Evolutionary conservation across 176 grass and related monocot genomes (phyloP), one percentile per base, ranked within the genome.

Genomic region (Lolium rigidum): DNA sequence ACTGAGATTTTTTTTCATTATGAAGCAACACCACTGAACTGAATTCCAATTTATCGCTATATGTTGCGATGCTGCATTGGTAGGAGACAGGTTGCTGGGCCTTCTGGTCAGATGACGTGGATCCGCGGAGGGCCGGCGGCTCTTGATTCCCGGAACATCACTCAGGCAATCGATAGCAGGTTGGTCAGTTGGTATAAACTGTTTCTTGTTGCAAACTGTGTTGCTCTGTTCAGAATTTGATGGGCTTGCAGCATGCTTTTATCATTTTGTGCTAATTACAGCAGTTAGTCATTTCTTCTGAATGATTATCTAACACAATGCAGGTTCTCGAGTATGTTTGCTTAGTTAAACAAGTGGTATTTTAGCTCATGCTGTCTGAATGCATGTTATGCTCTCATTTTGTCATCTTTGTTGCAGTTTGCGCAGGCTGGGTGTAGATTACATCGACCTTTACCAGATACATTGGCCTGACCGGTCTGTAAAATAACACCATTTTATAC

Each of bases 381-480:
- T 35, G 59, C n/a, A 37, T 54, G 12, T 22, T 26, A 16, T 66
- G 46, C 69, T 80, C 57, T 13, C 15, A 51, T 55, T 76, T 13
- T 88, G 6, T 83, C 17, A 12, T 74, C 10, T 64, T 77, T n/a
- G 48, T 12, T 90, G 28, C 80, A 92, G 90, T 89, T 90, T 98
- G 84, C 24, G 16, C 13, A 82, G 93, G 56, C 63, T 98, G 39
- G 82, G 82, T 2, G 80, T 89, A 51, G 96, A 98, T 77, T 98
- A 98, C 64, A 95, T 98, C 31, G 96, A 98, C 84, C 86, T 98
- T 60, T 98, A 94, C 75, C 93, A 98, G 86, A 98, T 98, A 81
- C 96, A 98, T 84, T 98, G 96, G 96, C 93, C 96, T 39, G 96
- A 98, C 49, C 90, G 96, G 96, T 98, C 62, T 50, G 86, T 63